A percentile compares a stretch with the other conserved stretches of the same genome.
Conservation (phyloP, 192 early-diverging fungal genomes). For the Chytriomyces sp. region DNA sequence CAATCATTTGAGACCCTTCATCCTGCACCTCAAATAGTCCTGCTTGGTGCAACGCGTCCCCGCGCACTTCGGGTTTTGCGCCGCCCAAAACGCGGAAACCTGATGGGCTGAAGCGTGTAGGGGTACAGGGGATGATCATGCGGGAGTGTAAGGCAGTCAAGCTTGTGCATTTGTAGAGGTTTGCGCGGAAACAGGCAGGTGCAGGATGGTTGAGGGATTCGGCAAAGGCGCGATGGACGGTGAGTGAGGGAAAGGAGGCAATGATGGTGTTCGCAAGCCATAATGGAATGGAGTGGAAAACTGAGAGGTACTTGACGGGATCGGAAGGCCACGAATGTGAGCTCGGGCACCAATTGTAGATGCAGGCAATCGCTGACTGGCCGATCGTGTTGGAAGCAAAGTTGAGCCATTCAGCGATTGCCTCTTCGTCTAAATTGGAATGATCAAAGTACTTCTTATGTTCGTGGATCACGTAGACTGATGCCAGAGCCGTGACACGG, state of each 20-base stretch:
- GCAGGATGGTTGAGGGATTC: conserved; percentile 8
- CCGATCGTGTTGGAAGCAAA: not conserved
- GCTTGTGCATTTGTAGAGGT: conserved; percentile 15
- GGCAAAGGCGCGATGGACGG: not conserved
- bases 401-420: not conserved
- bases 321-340: conserved; percentile 10
- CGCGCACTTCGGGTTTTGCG: conserved; percentile 20
- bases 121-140: not conserved
- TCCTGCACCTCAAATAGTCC: conserved; percentile 26
- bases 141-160: not conserved
- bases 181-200: conserved; percentile 4
- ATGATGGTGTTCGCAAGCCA: conserved; percentile 4
- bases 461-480: no score
- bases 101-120: not conserved
- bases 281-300: not conserved
- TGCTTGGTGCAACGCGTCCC: not conserved
- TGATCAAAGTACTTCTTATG: not conserved
- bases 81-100: not conserved
- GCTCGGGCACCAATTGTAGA: no score
- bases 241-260: not conserved
- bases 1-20: conserved; percentile 29
- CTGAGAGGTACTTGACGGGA: not conserved
- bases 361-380: no score
- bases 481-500: no score
- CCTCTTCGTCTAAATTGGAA: not conserved